Conservation (phyloP, 2,329 filamentous ascomycete genomes). For the Colletotrichum navitas region DNA sequence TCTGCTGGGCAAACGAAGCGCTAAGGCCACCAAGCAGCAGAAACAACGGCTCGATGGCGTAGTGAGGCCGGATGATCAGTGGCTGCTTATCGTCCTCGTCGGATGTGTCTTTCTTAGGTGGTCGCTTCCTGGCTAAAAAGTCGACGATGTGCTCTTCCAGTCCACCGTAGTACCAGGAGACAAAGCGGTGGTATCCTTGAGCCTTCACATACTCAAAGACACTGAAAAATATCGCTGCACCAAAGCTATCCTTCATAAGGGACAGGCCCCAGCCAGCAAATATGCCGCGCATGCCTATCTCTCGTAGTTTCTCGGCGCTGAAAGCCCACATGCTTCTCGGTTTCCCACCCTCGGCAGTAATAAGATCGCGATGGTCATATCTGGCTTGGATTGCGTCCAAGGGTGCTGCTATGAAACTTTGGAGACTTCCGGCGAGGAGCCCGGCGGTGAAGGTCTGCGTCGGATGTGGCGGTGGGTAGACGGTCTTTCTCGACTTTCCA, state of each 20-base stretch:
- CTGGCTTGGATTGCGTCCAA: conserved; percentile 81
- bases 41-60: conserved; percentile 80
- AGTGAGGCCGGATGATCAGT: conserved; percentile 77
- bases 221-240: conserved; percentile 79
- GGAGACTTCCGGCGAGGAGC: conserved; percentile 75
- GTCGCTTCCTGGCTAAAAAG: conserved; percentile 61
- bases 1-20: conserved; percentile 76
- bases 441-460: conserved; percentile 77
- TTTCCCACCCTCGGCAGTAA: conserved; percentile 56
- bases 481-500: conserved; percentile 65
- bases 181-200: conserved; percentile 78
- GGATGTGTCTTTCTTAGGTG: conserved; percentile 43
- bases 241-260: conserved; percentile 77
- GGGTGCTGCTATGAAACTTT: conserved; percentile 79
- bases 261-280: conserved; percentile 81
- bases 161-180: conserved; percentile 77
- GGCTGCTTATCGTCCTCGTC: conserved; percentile 52
- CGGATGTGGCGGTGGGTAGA: conserved; percentile 77
- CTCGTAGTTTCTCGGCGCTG: conserved; percentile 71
- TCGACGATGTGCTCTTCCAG: conserved; percentile 66
- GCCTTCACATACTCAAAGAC: conserved; percentile 83
- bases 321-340: conserved; percentile 80
- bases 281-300: conserved; percentile 78
- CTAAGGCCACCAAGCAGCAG: conserved; percentile 76
- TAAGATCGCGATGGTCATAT: conserved; percentile 70